Evolutionary conservation across 306 rosid genomes (phyloP).

Genomic region (Vigna mungo): DNA sequence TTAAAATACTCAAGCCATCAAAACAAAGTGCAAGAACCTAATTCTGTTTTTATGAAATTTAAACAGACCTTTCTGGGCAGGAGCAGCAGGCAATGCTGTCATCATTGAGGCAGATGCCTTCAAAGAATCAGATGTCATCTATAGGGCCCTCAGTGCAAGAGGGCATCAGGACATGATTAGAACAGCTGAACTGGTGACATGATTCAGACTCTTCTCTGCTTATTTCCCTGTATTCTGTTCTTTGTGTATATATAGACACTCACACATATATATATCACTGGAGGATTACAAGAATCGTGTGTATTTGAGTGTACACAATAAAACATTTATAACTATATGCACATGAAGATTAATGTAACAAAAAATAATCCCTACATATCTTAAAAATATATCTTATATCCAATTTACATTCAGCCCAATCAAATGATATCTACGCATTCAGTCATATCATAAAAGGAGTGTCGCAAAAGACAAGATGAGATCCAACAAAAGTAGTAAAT

Average conservation of each 20-base stretch:
- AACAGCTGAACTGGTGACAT: slow-evolving; percentile 89
- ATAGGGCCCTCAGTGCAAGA: slow-evolving; percentile 88
- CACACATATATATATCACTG: background rate
- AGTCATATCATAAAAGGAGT: too few relatives aligned
- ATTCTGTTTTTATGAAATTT: slow-evolving; percentile 44
- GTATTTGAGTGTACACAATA: too few relatives aligned
- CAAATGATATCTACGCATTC: too few relatives aligned
- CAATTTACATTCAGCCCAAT: too few relatives aligned
- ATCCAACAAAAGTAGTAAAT: too few relatives aligned
- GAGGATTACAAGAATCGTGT: too few relatives aligned
- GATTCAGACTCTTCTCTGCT: background rate
- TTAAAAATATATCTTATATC: too few relatives aligned
- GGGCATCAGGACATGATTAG: slow-evolving; percentile 90
- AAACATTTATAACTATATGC: too few relatives aligned
- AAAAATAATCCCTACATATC: too few relatives aligned
- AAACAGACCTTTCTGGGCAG: slow-evolving; percentile 89
- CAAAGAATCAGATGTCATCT: slow-evolving; percentile 95
- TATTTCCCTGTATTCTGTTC: background rate
- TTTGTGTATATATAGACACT: background rate
- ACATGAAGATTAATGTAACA: too few relatives aligned
- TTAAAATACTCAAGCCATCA: background rate
- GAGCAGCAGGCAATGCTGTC: slow-evolving; percentile 90
- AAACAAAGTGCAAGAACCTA: slow-evolving; percentile 34
- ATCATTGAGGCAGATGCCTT: slow-evolving; percentile 95
- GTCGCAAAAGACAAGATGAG: too few relatives aligned